These are phyloP conservation scores for Umbelopsis sp. DNA, from an alignment of 192 early-diverging fungal genomes.

Conservation along the genomic window DNA sequence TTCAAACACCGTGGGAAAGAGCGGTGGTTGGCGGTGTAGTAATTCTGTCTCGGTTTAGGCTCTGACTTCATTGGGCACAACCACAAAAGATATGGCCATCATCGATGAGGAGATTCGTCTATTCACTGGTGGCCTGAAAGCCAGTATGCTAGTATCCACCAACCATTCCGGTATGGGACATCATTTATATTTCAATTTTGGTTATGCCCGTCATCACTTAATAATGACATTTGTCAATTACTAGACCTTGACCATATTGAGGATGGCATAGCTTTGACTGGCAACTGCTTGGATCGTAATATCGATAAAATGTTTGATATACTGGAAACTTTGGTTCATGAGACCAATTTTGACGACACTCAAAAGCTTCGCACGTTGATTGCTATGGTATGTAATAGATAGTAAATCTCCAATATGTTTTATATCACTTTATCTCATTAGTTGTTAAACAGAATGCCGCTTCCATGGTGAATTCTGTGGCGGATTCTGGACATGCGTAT, in stretches of 20 bases:
- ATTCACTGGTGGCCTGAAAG: slow-evolving; percentile 84
- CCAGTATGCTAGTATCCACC: slow-evolving; percentile 64
- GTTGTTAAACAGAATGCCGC: slow-evolving; percentile 56
- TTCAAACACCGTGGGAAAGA: not conserved
- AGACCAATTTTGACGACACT: slow-evolving; percentile 71
- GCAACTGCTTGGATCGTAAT: slow-evolving; percentile 75
- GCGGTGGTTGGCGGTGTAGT: not conserved
- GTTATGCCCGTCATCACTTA: not conserved
- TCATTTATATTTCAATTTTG: not conserved
- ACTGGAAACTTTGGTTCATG: slow-evolving; percentile 66
- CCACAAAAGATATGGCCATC: slow-evolving; percentile 66
- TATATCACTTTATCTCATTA: not conserved
- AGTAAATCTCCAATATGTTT: not conserved
- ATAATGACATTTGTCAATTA: not conserved
- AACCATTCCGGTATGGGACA: slow-evolving; percentile 52
- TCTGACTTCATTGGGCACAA: slow-evolving; percentile 67
- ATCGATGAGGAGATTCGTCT: slow-evolving; percentile 88
- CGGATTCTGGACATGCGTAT: slow-evolving; percentile 79
- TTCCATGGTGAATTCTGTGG: slow-evolving; percentile 77
- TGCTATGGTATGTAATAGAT: slow-evolving; percentile 43
- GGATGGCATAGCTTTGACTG: slow-evolving; percentile 62
- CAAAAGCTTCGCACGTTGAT: slow-evolving; percentile 80
- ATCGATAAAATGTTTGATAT: slow-evolving; percentile 74
- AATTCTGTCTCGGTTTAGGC: slow-evolving; percentile 27
- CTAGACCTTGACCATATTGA: slow-evolving; percentile 62